A percentile compares a stretch with the other conserved stretches of the same genome.
These are phyloP conservation scores for Acacia confusa DNA, from an alignment of 306 rosid species.

Conservation along the genomic window DNA sequence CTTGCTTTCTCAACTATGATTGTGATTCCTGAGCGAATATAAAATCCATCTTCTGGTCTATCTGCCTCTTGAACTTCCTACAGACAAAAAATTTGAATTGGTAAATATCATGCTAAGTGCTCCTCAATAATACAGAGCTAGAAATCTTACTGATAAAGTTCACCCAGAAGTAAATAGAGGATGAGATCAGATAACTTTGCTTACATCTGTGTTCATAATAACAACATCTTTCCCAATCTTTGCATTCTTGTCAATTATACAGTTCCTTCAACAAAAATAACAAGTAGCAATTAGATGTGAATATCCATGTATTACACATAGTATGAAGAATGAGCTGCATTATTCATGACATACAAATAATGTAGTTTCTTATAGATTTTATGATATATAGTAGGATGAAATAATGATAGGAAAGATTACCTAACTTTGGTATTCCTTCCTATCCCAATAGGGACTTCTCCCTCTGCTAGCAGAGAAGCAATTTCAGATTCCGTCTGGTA, in stretches of 20 bases:
- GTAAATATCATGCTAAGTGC: neutral
- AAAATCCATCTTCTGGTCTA: constrained; percentile 77
- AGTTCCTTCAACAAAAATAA: constrained; percentile 57
- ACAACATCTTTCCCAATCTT: constrained; percentile 74
- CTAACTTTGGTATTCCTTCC: constrained; percentile 85
- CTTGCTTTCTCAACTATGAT: constrained; percentile 71
- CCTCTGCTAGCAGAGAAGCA: constrained; percentile 73
- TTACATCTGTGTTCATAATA: constrained; percentile 79
- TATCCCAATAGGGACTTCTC: constrained; percentile 86
- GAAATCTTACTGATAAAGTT: neutral
- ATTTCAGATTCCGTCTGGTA: constrained; percentile 97
- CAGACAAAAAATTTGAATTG: constrained; percentile 21
- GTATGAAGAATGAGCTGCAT: neutral
- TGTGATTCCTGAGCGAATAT: constrained; percentile 85
- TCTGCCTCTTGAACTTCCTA: constrained; percentile 90
- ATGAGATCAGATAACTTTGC: constrained; percentile 11
- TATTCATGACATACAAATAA: neutral
- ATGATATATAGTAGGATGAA: neutral
- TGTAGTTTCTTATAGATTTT: neutral
- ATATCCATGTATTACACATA: neutral
- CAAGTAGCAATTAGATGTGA: constrained; percentile 12
- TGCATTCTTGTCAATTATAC: constrained; percentile 88
- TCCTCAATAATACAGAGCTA: neutral
- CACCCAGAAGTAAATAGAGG: neutral
- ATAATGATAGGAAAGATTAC: constrained; percentile 35